A percentile compares a stretch with the other conserved stretches of the same genome.
phyloP scores from a whole-genome alignment of 768 basidiomycete species.

The Gyrodon lividus region DNA sequence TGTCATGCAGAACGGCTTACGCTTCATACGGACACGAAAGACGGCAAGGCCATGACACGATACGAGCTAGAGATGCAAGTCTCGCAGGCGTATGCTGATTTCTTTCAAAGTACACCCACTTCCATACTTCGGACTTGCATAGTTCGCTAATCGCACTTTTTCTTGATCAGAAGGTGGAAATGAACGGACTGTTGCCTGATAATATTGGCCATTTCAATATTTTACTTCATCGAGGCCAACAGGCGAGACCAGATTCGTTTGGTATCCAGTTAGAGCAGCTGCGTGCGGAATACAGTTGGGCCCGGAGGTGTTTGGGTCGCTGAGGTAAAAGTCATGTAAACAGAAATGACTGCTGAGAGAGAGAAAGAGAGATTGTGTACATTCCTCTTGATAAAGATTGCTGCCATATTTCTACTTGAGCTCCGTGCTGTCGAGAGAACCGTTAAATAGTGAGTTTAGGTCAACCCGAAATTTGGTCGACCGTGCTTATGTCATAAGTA shows the following conservation, averaged over 20 bases:
- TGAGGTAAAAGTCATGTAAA: constrained; percentile 11
- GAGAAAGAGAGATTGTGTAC: no score
- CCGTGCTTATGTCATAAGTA: no score
- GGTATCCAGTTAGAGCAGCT: constrained; percentile 11
- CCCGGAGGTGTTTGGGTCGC: constrained; percentile 7
- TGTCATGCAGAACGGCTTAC: neutral
- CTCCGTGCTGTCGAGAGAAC: no score
- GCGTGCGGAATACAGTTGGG: neutral
- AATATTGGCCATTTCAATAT: constrained; percentile 1
- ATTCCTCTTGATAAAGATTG: no score
- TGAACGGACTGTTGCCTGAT: neutral
- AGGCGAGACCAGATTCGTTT: neutral
- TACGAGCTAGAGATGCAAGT: constrained; percentile 1
- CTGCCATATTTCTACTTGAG: no score
- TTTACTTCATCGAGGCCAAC: constrained; percentile 7
- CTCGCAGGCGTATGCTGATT: neutral
- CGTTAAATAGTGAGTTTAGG: no score
- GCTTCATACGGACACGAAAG: neutral
- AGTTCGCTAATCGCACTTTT: neutral
- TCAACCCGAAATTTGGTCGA: no score
- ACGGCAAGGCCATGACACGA: constrained; percentile 2
- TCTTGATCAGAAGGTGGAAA: neutral
- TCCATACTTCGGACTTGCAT: neutral
- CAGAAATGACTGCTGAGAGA: no score
- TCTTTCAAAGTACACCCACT: neutral